These are phyloP conservation scores for Fusarium praegraminearum DNA, from an alignment of 2,329 filamentous ascomycete species.

Conservation along the genomic window DNA sequence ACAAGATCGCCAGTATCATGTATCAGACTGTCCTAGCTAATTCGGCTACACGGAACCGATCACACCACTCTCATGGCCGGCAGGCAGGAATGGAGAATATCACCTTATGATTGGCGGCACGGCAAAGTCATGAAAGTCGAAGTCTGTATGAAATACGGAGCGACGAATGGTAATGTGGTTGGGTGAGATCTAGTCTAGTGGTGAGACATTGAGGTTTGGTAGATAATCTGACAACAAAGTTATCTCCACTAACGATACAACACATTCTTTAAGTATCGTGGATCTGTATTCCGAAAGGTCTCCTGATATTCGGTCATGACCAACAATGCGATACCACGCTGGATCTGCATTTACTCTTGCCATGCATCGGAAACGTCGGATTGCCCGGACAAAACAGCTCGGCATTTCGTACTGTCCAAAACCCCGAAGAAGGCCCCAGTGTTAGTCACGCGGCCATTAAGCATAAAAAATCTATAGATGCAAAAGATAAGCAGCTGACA, in stretches of 20 bases:
- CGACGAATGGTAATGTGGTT: background rate
- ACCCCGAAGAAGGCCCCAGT: slow-evolving; percentile 1
- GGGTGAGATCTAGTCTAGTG: background rate
- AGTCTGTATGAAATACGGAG: background rate
- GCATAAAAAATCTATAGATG: background rate
- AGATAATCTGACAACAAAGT: background rate
- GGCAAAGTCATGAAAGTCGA: slow-evolving; percentile 20
- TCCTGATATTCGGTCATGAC: slow-evolving; percentile 1
- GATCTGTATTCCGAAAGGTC: background rate
- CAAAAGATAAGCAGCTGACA: slow-evolving; percentile 30
- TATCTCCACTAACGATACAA: background rate
- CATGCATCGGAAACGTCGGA: slow-evolving; percentile 12
- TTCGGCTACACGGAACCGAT: slow-evolving; percentile 31
- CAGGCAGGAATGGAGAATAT: background rate
- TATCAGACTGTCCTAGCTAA: background rate
- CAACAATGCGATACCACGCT: background rate
- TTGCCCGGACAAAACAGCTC: slow-evolving; percentile 3
- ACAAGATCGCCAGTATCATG: slow-evolving; percentile 10
- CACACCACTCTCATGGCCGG: slow-evolving; percentile 24
- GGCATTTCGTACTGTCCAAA: slow-evolving; percentile 8
- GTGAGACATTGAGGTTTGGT: background rate
- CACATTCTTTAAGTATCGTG: background rate
- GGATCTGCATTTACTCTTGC: background rate
- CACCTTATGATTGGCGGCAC: slow-evolving; percentile 10
- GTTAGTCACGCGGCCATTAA: slow-evolving; percentile 8